Conservation (phyloP, 2,329 filamentous ascomycete genomes). For the Orbilia blumenaviensis region DNA sequence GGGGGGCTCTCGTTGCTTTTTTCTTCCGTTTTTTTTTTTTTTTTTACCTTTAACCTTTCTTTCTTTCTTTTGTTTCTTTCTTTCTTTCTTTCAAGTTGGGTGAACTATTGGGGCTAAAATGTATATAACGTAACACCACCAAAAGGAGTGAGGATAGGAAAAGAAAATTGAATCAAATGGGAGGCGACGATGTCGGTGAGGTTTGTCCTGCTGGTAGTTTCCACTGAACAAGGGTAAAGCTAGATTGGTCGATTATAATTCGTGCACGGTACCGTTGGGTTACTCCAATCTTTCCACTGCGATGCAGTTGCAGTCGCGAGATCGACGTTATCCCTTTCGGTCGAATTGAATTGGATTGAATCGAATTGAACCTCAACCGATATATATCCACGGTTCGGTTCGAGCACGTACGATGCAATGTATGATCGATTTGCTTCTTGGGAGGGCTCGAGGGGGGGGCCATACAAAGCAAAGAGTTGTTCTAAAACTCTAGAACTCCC, state of each 20-base stretch:
- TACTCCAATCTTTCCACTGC: slow-evolving; percentile 4
- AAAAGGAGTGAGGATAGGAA: slow-evolving; percentile 33
- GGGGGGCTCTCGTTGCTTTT: slow-evolving; percentile 45
- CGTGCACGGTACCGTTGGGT: slow-evolving; percentile 18
- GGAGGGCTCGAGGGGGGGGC: too few species aligned
- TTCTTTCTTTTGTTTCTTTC: background rate
- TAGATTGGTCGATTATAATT: slow-evolving; percentile 4
- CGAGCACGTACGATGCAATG: background rate
- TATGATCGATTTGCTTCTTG: background rate
- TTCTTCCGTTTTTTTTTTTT: background rate
- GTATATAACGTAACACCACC: slow-evolving; percentile 53
- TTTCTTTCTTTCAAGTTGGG: background rate
- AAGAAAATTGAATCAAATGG: slow-evolving; percentile 21
- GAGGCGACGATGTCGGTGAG: slow-evolving; percentile 9
- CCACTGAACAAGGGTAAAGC: slow-evolving; percentile 16
- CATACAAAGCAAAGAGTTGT: slow-evolving; percentile 19
- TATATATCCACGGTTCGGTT: slow-evolving; percentile 11
- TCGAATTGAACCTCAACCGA: background rate
- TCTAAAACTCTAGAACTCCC: slow-evolving; percentile 16
- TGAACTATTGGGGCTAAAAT: slow-evolving; percentile 18
- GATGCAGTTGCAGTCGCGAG: slow-evolving; percentile 17
- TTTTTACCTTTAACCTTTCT: background rate
- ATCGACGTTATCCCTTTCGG: background rate
- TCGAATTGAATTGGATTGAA: too few species aligned
- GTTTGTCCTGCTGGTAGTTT: slow-evolving; percentile 17